Base-by-base conservation (phyloP, 768 basidiomycete species). In the Xanthoconium stramineum region DNA sequence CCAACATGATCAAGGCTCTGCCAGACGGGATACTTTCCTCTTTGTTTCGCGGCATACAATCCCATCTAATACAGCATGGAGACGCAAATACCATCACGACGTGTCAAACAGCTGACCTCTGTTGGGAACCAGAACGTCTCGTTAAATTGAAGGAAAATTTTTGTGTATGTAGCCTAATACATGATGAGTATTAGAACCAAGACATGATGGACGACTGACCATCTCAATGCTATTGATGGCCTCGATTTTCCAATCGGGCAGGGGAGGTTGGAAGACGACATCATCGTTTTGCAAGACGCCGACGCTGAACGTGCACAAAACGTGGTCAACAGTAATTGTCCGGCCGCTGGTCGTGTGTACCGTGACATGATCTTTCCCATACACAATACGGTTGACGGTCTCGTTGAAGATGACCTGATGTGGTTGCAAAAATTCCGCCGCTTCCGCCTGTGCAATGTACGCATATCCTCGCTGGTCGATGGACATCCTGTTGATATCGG, bases 251-350 rank as follows among this genome's bases (percentile, higher is more conserved):
- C 78, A 88, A 68, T 72, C 63, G 30, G 85, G 86, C n/a, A 87
- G 64, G 10, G 69, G 28, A 3, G 86, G 86, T 40, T 77, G 63
- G 59, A 86, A 88, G 4, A 50, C 55, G 5, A 88, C 80, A 56
- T 86, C 85, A 33, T 77, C 71, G 53, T 85, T 75, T 69, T 89
- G 87, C 52, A 89, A 71, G 8, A 89, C 87, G 0, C 87, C 87
- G 2, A 86, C 65, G 58, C 85, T 87, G 70, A 88, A 88, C 0
- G 87, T 88, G 58, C 80, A 82, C 30, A 89, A 64, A 4, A 80
- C 84, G 64, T 85, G 83, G 50, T 86, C 80, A 15, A 78, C 84
- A 14, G 67, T 72, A 20, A 87, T 61, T 2, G 40, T 69, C 33
- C 68, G 58, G 1, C 82, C 83, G 53, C 77, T 70, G 2, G 68